phyloP scores from a whole-genome alignment of 1,284 basidiomycete species.

The Lentinula novae-zelandiae region DNA sequence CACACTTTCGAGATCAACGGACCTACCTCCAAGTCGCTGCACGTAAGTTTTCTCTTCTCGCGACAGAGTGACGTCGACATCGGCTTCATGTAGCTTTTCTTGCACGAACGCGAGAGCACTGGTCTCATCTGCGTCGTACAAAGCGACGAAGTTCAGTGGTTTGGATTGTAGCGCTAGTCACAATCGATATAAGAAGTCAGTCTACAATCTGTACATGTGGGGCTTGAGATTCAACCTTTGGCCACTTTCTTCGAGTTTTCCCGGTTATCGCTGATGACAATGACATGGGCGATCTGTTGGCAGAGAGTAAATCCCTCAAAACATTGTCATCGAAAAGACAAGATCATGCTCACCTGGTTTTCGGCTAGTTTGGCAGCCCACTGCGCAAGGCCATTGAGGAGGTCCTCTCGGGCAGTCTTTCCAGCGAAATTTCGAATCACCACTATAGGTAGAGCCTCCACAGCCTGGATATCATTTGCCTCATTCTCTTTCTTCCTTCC shows the following conservation, averaged over 20 bases:
- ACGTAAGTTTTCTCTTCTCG: constrained; percentile 54
- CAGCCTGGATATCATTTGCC: constrained; percentile 42
- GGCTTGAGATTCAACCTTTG: constrained; percentile 47
- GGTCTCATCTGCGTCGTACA: constrained; percentile 82
- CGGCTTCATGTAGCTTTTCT: constrained; percentile 70
- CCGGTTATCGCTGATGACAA: constrained; percentile 88
- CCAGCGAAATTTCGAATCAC: constrained; percentile 76
- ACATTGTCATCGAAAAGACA: not conserved
- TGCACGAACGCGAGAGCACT: constrained; percentile 82
- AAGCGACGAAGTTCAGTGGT: constrained; percentile 73
- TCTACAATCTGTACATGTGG: not conserved
- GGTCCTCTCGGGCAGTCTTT: constrained; percentile 59
- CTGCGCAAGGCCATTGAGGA: constrained; percentile 75
- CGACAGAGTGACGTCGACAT: constrained; percentile 48
- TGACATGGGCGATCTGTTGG: constrained; percentile 78
- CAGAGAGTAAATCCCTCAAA: not conserved
- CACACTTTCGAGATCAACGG: constrained; percentile 82
- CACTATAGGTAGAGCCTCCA: constrained; percentile 78
- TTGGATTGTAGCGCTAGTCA: constrained; percentile 77
- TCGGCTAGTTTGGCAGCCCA: constrained; percentile 86
- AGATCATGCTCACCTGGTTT: constrained; percentile 53
- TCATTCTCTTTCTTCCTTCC: constrained; percentile 17
- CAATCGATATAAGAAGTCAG: not conserved
- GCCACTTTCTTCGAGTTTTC: constrained; percentile 84
- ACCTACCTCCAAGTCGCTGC: constrained; percentile 79